These are phyloP conservation scores for Starmerella khaoyaiensis DNA, from an alignment of 805 yeast species.

Conservation along the genomic window DNA sequence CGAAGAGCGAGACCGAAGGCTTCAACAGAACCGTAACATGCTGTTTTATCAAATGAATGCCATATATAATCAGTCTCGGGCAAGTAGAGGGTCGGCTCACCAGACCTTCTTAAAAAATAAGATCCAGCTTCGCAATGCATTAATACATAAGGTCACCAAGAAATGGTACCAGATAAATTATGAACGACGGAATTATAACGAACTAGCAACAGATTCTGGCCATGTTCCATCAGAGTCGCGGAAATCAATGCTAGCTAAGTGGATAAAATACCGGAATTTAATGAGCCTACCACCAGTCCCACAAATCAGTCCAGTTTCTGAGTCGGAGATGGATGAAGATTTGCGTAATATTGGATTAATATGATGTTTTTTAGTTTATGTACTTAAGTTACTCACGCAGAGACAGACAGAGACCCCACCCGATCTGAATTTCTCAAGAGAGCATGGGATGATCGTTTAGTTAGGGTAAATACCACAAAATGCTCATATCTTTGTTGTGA, in stretches of 20 bases:
- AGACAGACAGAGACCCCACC: no score
- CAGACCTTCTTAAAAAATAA: constrained; percentile 64
- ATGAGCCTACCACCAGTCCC: constrained; percentile 55
- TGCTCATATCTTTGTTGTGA: no score
- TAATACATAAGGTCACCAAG: constrained; percentile 62
- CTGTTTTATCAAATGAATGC: constrained; percentile 60
- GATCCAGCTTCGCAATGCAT: constrained; percentile 50
- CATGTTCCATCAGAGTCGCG: constrained; percentile 32
- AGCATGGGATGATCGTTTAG: no score
- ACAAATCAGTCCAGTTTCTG: constrained; percentile 46
- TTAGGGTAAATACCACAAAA: no score
- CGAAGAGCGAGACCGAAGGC: constrained; percentile 56
- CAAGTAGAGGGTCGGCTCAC: constrained; percentile 65
- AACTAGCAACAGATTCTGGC: constrained; percentile 37
- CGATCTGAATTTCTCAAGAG: no score
- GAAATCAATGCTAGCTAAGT: constrained; percentile 51
- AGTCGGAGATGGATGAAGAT: constrained; percentile 65
- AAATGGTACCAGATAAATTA: constrained; percentile 86
- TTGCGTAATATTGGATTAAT: constrained; percentile 46
- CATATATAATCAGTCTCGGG: constrained; percentile 67
- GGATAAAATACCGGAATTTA: constrained; percentile 54
- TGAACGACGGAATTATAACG: constrained; percentile 74
- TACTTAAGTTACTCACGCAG: neutral
- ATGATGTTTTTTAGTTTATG: no score
- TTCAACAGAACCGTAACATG: constrained; percentile 37